Base-by-base conservation (phyloP, 805 yeast species). In the Kodamaea kaohsiungensis region DNA sequence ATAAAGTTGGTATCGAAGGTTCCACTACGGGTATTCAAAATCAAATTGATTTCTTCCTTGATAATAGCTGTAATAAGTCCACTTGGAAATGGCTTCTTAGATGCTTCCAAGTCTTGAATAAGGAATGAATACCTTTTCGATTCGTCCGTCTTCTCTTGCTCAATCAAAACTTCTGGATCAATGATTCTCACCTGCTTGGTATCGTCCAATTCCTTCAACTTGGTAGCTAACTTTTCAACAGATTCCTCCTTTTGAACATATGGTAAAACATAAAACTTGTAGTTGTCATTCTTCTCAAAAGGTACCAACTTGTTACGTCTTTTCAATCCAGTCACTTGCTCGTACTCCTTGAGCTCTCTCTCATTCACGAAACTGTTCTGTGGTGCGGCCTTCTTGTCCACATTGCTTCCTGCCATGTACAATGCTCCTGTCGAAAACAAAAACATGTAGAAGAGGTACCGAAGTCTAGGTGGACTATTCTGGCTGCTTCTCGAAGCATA, bases 61-160 rank as follows among this genome's bases (percentile, higher is more conserved):
- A 83, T 63, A 51, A 83, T 67, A 8, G 83, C 83, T 1, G 86
- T 80, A 55, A 82, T 65, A 38, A 83, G 64, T 5, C 87, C 87
- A 37, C 65, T 65, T 13, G 80, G 79, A 13, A 66, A 61, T 13
- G 69, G 65, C 51, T 68, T 68, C 12, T 63, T 59, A 1, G 58
- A 52, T 2, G 56, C 61, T 45, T 62, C 62, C 53, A 76, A 64
- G 16, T 82, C 83, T 48, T 77, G 80, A 57, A 88, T 68, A 27
- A 88, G 68, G 27, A 78, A 79, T 40, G 83, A 76, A 63, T 78
- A 88, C 54, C 70, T 75, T 17, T 81, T 79, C 3, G 69, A 59
- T 13, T 76, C 73, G 51, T 77, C 75, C 0, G 63, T 60, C 50
- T 80, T 71, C 59, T 83, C 86, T 9, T 64, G 59, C 37, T 75